Conservation (phyloP, 1,139 yeast species). For the Magnusiomyces magnusii region DNA sequence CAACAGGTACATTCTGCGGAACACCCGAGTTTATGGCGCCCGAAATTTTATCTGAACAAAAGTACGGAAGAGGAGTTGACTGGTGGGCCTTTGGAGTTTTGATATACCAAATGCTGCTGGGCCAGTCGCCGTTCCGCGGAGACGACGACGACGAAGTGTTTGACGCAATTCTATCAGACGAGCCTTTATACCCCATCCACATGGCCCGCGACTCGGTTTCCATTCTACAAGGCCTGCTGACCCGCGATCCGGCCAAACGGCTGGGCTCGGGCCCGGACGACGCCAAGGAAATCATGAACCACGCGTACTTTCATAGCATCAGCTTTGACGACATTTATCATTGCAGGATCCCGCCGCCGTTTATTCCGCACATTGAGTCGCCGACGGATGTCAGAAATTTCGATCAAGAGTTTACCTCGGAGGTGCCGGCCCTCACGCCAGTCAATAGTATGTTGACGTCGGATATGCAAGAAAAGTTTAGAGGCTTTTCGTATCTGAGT, state of each 20-base stretch:
- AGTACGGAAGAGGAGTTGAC: slow-evolving; percentile 89
- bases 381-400: slow-evolving; percentile 91
- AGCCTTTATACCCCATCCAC: slow-evolving; percentile 94
- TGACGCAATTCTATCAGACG: slow-evolving; percentile 95
- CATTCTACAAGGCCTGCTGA: slow-evolving; percentile 78
- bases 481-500: slow-evolving; percentile 89
- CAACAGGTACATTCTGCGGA: slow-evolving; percentile 96
- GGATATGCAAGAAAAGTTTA: slow-evolving; percentile 89
- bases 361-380: slow-evolving; percentile 65
- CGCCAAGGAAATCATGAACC: slow-evolving; percentile 91
- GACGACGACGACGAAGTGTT: slow-evolving; percentile 98
- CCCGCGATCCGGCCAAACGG: slow-evolving; percentile 79
- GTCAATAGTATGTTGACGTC: slow-evolving; percentile 82
- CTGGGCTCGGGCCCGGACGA: slow-evolving; percentile 83
- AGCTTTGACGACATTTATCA: slow-evolving; percentile 79
- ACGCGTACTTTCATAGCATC: slow-evolving; percentile 84
- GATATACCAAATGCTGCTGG: slow-evolving; percentile 89
- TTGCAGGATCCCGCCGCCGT: slow-evolving; percentile 63
- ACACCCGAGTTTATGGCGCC: slow-evolving; percentile 99
- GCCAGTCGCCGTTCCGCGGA: slow-evolving; percentile 96
- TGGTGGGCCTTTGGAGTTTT: slow-evolving; percentile 99
- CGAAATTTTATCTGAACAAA: slow-evolving; percentile 86
- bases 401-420: slow-evolving; percentile 91
- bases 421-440: slow-evolving; percentile 92
- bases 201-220: slow-evolving; percentile 98